phyloP scores from a whole-genome alignment of 2,329 filamentous ascomycete species.

The Berkeleyomyces rouxiae region DNA sequence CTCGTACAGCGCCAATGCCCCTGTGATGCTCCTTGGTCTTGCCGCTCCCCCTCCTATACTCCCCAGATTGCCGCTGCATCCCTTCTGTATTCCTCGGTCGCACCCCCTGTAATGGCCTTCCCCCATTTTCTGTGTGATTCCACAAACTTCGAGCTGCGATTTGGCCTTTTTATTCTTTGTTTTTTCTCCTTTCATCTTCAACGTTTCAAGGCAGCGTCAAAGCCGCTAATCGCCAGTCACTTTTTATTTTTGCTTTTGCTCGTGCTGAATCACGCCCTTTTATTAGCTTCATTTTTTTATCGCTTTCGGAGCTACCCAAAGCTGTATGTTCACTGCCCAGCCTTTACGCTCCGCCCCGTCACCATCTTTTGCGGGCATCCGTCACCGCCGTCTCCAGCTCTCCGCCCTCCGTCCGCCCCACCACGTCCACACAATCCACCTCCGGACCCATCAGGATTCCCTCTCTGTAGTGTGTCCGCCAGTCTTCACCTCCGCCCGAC shows the following conservation, averaged over 20 bases:
- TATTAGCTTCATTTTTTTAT: not conserved
- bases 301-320: not conserved
- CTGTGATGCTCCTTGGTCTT: too few species aligned
- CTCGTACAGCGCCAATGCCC: too few species aligned
- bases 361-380: not conserved
- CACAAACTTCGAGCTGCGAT: not conserved
- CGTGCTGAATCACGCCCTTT: not conserved
- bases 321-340: not conserved
- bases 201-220: not conserved
- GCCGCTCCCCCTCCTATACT: not conserved
- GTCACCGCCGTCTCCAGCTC: not conserved
- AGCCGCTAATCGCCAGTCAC: too few species aligned
- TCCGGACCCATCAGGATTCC: too few species aligned
- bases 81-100: too few species aligned
- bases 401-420: not conserved
- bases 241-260: not conserved
- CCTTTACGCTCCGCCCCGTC: not conserved
- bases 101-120: too few species aligned
- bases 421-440: too few species aligned
- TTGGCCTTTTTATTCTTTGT: not conserved
- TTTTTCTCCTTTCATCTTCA: not conserved
- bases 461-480: too few species aligned
- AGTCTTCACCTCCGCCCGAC: too few species aligned
- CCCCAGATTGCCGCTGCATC: not conserved
- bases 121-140: not conserved